These are phyloP conservation scores for Hippophae gyantsensis DNA, from an alignment of 306 rosid species.

Conservation along the genomic window DNA sequence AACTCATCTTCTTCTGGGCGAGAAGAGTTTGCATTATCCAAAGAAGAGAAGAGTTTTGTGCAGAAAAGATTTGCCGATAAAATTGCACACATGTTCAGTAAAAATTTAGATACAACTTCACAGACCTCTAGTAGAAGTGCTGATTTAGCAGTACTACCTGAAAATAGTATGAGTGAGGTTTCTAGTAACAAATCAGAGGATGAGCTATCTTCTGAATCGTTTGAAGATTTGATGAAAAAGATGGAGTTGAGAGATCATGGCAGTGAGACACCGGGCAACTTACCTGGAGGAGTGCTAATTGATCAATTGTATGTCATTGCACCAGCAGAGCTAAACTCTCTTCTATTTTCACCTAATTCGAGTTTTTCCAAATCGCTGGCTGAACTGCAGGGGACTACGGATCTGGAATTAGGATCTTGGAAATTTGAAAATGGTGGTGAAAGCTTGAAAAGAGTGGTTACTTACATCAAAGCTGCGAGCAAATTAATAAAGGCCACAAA, in stretches of 20 bases:
- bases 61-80: constrained; percentile 67
- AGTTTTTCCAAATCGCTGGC: constrained; percentile 46
- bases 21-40: constrained; percentile 38
- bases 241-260: constrained; percentile 54
- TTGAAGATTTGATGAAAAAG: constrained; percentile 53
- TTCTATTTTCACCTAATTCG: constrained; percentile 57
- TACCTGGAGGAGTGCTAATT: constrained; percentile 76
- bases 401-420: constrained; percentile 56
- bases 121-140: constrained; percentile 21
- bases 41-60: constrained; percentile 44
- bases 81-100: constrained; percentile 64
- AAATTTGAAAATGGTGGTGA: constrained; percentile 47
- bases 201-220: constrained; percentile 33
- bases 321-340: constrained; percentile 54
- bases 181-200: constrained; percentile 48
- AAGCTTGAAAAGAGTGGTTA: constrained; percentile 48
- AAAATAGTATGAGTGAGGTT: constrained; percentile 29
- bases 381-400: constrained; percentile 64
- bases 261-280: constrained; percentile 56
- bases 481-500: constrained; percentile 68
- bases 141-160: constrained; percentile 46
- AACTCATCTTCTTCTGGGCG: constrained; percentile 48
- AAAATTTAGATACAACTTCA: constrained; percentile 38
- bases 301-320: constrained; percentile 64
- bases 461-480: constrained; percentile 66